phyloP scores from a whole-genome alignment of 192 early-diverging fungal genomes.

The Coemansia asiatica region DNA sequence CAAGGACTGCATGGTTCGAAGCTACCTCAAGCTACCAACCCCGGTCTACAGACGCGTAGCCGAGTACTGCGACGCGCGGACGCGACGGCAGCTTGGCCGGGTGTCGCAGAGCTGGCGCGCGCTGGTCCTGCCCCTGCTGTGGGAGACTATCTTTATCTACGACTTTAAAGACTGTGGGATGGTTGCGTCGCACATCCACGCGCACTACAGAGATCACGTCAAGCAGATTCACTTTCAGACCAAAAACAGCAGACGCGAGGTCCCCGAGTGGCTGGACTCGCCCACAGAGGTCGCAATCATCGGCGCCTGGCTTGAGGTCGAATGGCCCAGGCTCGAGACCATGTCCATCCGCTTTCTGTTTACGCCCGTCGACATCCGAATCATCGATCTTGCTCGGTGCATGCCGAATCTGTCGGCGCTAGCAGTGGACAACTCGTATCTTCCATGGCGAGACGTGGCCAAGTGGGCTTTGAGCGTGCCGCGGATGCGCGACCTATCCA shows the following conservation, averaged over 20 bases:
- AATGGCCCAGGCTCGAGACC: slow-evolving; percentile 42
- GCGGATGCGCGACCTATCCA: slow-evolving; percentile 40
- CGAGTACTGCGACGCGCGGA: slow-evolving; percentile 48
- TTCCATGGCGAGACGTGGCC: slow-evolving; percentile 55
- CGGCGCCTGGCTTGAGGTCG: slow-evolving; percentile 51
- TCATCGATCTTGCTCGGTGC: slow-evolving; percentile 44
- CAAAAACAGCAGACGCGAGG: slow-evolving; percentile 37
- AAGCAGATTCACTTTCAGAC: slow-evolving; percentile 45
- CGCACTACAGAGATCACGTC: slow-evolving; percentile 43
- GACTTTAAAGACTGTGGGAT: slow-evolving; percentile 32
- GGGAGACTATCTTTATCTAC: slow-evolving; percentile 47
- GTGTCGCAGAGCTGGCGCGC: slow-evolving; percentile 56
- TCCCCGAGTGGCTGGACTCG: slow-evolving; percentile 54
- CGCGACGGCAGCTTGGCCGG: slow-evolving; percentile 43
- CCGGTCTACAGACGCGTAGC: slow-evolving; percentile 49
- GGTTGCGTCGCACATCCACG: slow-evolving; percentile 40
- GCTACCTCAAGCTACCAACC: slow-evolving; percentile 41
- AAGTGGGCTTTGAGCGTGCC: slow-evolving; percentile 46
- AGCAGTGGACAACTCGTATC: slow-evolving; percentile 52
- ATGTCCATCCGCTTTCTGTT: slow-evolving; percentile 52
- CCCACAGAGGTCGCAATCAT: slow-evolving; percentile 52
- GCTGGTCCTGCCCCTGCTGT: slow-evolving; percentile 47
- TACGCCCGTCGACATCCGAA: slow-evolving; percentile 50
- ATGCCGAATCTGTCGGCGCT: slow-evolving; percentile 36
- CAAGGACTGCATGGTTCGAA: slow-evolving; percentile 32